phyloP scores from a whole-genome alignment of 139 green algal genomes.

The Coelastrella sp. region DNA sequence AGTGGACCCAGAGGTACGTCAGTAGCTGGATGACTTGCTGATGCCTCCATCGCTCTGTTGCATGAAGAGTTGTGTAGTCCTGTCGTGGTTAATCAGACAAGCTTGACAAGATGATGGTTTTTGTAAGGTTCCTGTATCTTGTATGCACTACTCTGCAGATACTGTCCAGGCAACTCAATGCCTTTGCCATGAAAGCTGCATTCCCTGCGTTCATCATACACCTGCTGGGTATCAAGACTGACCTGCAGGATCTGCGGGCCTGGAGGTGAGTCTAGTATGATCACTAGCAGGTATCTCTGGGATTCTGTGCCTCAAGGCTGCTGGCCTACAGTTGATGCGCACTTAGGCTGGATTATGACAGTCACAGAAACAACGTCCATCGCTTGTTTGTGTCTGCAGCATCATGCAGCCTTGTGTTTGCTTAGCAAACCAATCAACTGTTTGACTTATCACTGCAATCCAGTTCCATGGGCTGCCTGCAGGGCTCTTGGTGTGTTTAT shows the following conservation, averaged over 20 bases:
- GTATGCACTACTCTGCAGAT: background rate
- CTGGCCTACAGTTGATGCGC: no score
- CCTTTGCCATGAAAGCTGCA: conserved; percentile 40
- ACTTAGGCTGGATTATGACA: no score
- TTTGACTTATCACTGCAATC: no score
- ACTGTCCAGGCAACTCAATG: conserved; percentile 17
- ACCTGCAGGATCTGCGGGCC: conserved; percentile 43
- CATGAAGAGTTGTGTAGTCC: conserved; percentile 7
- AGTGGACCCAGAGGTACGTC: conserved; percentile 39
- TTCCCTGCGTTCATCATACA: conserved; percentile 55
- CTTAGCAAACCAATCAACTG: no score
- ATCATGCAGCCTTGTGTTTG: no score
- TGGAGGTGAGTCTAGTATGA: conserved; percentile 41
- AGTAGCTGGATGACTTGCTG: background rate
- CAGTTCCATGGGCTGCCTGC: background rate
- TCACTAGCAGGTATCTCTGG: background rate
- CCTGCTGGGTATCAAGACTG: conserved; percentile 58
- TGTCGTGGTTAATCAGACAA: conserved; percentile 8
- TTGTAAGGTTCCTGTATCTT: background rate
- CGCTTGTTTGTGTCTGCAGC: no score
- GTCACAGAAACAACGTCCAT: no score
- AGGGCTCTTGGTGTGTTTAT: conserved; percentile 51
- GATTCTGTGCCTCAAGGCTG: no score
- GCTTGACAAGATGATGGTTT: no score
- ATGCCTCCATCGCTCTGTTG: background rate